Evolutionary conservation across 208 protist species (phyloP).

Genomic region (Balamuthia mandrillaris): DNA sequence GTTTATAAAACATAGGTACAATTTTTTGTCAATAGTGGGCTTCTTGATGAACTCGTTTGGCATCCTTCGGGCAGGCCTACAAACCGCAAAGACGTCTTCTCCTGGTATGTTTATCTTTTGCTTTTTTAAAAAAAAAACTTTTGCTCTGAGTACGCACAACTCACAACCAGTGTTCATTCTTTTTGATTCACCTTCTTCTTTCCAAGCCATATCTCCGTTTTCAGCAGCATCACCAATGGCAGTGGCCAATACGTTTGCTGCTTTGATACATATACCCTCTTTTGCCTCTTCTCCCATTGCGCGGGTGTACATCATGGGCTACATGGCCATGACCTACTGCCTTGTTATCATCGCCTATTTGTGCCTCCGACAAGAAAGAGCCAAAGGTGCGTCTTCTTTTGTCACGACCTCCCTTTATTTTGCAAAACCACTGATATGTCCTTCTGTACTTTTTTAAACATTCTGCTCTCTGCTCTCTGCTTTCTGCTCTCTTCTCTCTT

Average conservation of each 20-base stretch:
- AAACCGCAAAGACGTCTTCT: not conserved
- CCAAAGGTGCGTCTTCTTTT: too few relatives aligned
- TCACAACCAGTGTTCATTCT: not conserved
- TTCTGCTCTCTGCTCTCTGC: too few relatives aligned
- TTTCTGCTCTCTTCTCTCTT: too few relatives aligned
- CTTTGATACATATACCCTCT: not conserved
- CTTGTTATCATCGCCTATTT: conserved; percentile 6
- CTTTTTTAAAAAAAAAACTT: too few relatives aligned
- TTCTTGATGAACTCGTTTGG: conserved; percentile 16
- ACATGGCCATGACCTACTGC: conserved; percentile 22
- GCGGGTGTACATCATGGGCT: not conserved
- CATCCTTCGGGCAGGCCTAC: not conserved
- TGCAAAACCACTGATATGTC: too few relatives aligned
- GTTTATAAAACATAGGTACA: not conserved
- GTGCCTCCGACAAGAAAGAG: not conserved
- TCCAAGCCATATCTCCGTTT: not conserved
- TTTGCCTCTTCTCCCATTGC: not conserved
- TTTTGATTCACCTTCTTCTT: not conserved
- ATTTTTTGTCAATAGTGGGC: conserved; percentile 2
- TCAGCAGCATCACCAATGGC: not conserved
- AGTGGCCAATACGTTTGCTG: not conserved
- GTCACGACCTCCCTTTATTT: too few relatives aligned
- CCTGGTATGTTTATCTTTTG: not conserved
- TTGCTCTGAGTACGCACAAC: not conserved
- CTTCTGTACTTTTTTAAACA: too few relatives aligned